phyloP scores from a whole-genome alignment of 2,329 filamentous ascomycete species.

The Curvularia eragrostidis region DNA sequence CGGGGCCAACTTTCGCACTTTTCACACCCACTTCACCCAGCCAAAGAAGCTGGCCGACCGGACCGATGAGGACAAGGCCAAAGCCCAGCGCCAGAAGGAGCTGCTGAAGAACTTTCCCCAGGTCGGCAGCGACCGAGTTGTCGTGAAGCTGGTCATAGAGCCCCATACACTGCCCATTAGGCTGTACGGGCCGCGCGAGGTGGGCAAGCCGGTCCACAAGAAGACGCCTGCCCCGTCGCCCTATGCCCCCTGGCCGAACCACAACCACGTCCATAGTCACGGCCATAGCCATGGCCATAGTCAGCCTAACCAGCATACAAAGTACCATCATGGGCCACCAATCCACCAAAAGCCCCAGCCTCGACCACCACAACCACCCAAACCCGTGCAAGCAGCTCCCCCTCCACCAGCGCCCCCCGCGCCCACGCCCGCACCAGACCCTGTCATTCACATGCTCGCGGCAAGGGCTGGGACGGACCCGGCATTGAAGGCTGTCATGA shows the following conservation, averaged over 20 bases:
- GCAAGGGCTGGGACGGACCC: slow-evolving; percentile 76
- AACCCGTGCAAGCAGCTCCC: slow-evolving; percentile 35
- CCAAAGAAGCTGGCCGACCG: slow-evolving; percentile 59
- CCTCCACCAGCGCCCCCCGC: slow-evolving; percentile 33
- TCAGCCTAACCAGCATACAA: slow-evolving; percentile 35
- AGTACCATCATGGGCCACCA: slow-evolving; percentile 31
- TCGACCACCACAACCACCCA: slow-evolving; percentile 36
- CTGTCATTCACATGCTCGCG: slow-evolving; percentile 80
- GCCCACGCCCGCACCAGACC: slow-evolving; percentile 64
- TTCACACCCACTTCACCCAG: slow-evolving; percentile 45
- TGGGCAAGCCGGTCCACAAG: slow-evolving; percentile 33
- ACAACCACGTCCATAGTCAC: slow-evolving; percentile 23
- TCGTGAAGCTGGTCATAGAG: slow-evolving; percentile 68
- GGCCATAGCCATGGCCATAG: slow-evolving; percentile 1
- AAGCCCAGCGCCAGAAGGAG: slow-evolving; percentile 68
- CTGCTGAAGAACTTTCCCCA: slow-evolving; percentile 48
- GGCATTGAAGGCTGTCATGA: slow-evolving; percentile 79
- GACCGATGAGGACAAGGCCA: slow-evolving; percentile 66
- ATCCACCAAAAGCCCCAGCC: slow-evolving; percentile 32
- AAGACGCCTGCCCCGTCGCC: slow-evolving; percentile 35
- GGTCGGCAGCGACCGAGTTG: slow-evolving; percentile 34
- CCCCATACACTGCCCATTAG: slow-evolving; percentile 78
- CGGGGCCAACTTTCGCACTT: slow-evolving; percentile 48
- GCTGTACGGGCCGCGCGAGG: slow-evolving; percentile 44
- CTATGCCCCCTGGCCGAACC: slow-evolving; percentile 47